Conservation (phyloP, 2,329 filamentous ascomycete genomes). For the Aspergillus niger region DNA sequence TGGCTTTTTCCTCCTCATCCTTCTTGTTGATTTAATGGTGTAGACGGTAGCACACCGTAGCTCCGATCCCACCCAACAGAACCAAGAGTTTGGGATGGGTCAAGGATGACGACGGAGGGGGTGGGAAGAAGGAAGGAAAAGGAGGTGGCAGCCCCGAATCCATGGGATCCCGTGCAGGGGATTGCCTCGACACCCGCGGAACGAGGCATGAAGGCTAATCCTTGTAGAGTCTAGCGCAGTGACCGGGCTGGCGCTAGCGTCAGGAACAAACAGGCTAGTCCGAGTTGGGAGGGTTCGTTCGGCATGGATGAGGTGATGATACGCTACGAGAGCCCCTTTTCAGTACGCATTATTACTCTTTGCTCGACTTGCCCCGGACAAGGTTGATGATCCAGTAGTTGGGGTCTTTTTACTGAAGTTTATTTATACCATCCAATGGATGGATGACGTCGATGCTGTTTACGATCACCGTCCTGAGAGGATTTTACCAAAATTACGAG, state of each 20-base stretch:
- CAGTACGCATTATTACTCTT: not conserved
- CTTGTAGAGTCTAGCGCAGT: not conserved
- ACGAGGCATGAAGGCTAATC: slow-evolving; percentile 15
- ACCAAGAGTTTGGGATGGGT: not conserved
- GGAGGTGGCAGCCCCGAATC: slow-evolving; percentile 10
- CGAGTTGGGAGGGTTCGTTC: slow-evolving; percentile 7
- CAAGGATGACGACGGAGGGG: not conserved
- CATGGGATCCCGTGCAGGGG: slow-evolving; percentile 6
- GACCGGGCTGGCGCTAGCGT: slow-evolving; percentile 6
- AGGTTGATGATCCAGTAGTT: not conserved
- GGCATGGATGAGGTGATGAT: not conserved
- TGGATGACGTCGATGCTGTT: not conserved
- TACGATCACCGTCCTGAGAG: not conserved
- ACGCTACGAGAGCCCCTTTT: slow-evolving; percentile 1
- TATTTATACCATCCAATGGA: slow-evolving; percentile 11
- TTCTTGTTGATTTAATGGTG: not conserved
- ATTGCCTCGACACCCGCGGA: slow-evolving; percentile 16
- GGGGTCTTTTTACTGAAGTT: not conserved
- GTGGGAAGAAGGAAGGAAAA: not conserved
- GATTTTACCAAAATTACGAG: not conserved
- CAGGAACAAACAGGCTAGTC: slow-evolving; percentile 16
- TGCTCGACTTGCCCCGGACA: not conserved
- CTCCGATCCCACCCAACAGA: not conserved
- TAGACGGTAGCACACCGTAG: not conserved
- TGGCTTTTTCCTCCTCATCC: not conserved